phyloP scores from a whole-genome alignment of 768 basidiomycete species.

The Tricholoma sp. region DNA sequence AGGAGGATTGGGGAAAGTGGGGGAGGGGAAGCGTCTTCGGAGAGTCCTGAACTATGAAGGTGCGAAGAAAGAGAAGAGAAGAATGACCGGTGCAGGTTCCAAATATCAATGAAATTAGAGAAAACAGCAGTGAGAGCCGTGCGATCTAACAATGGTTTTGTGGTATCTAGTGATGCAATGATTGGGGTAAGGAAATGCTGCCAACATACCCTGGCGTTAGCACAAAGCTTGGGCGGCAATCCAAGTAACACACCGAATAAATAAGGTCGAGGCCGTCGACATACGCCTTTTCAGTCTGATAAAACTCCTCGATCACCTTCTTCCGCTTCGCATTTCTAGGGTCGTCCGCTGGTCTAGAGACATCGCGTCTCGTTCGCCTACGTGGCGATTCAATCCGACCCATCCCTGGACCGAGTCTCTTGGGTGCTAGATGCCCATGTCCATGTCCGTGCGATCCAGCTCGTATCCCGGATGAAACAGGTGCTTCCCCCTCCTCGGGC shows the following conservation, averaged over 20 bases:
- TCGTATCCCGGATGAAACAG: conserved; percentile 17
- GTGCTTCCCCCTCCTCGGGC: conserved; percentile 43
- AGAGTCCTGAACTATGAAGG: conserved; percentile 28
- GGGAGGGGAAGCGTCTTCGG: conserved; percentile 25
- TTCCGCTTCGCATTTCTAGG: conserved; percentile 50
- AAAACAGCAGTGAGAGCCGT: conserved; percentile 69
- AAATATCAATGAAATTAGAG: conserved; percentile 88
- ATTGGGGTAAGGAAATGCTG: conserved; percentile 84
- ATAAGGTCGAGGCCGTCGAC: conserved; percentile 79
- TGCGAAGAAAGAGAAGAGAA: conserved; percentile 49
- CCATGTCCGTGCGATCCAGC: conserved; percentile 15
- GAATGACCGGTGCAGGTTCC: conserved; percentile 81
- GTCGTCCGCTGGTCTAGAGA: conserved; percentile 39
- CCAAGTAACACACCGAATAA: conserved; percentile 54
- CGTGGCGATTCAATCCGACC: conserved; percentile 33
- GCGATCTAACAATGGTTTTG: conserved; percentile 65
- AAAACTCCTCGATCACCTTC: conserved; percentile 76
- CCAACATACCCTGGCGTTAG: conserved; percentile 4
- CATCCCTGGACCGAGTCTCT: conserved; percentile 18
- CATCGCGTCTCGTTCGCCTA: conserved; percentile 30
- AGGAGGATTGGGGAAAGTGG: conserved; percentile 58
- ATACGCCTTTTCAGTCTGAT: conserved; percentile 77
- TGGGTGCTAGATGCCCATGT: conserved; percentile 10
- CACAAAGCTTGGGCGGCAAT: neutral
- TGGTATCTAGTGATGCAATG: conserved; percentile 65